phyloP scores from a whole-genome alignment of 108 stramenopile species.

The Nitzschia inconspicua region DNA sequence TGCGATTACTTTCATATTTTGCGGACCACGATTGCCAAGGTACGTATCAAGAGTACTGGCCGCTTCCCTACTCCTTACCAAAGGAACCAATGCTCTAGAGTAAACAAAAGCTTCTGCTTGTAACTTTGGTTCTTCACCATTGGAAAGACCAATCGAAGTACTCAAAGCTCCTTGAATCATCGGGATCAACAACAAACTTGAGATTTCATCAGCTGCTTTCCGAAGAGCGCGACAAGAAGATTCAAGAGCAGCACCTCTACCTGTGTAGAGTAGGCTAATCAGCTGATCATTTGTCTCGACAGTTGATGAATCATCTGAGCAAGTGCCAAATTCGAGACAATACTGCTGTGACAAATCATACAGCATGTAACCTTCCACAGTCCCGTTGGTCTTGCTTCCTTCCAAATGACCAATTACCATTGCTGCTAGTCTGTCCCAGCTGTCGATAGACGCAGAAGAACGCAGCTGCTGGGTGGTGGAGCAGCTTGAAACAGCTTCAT shows the following conservation, averaged over 20 bases:
- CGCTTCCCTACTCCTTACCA: constrained; percentile 45
- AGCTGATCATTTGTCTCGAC: constrained; percentile 54
- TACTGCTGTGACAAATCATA: constrained; percentile 61
- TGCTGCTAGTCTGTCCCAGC: constrained; percentile 72
- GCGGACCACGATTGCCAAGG: constrained; percentile 19
- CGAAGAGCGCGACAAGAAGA: constrained; percentile 48
- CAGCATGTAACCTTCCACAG: constrained; percentile 51
- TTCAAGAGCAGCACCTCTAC: constrained; percentile 51
- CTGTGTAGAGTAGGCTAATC: constrained; percentile 55
- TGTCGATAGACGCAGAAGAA: constrained; percentile 13
- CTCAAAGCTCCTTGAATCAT: constrained; percentile 68
- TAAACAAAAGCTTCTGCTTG: constrained; percentile 68
- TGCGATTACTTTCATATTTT: constrained; percentile 18
- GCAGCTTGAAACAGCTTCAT: constrained; percentile 58
- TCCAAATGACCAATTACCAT: constrained; percentile 64
- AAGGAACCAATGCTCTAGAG: constrained; percentile 58
- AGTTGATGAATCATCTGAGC: constrained; percentile 22
- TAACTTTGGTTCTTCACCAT: background rate
- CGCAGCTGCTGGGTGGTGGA: background rate
- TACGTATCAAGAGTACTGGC: constrained; percentile 38
- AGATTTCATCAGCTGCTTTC: constrained; percentile 50
- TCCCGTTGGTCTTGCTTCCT: constrained; percentile 40
- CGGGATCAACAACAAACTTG: constrained; percentile 49
- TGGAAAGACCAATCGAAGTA: constrained; percentile 15
- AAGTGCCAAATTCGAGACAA: constrained; percentile 71